These are phyloP conservation scores for Cornus florida DNA, from an alignment of 148 eudicot species.

Conservation along the genomic window DNA sequence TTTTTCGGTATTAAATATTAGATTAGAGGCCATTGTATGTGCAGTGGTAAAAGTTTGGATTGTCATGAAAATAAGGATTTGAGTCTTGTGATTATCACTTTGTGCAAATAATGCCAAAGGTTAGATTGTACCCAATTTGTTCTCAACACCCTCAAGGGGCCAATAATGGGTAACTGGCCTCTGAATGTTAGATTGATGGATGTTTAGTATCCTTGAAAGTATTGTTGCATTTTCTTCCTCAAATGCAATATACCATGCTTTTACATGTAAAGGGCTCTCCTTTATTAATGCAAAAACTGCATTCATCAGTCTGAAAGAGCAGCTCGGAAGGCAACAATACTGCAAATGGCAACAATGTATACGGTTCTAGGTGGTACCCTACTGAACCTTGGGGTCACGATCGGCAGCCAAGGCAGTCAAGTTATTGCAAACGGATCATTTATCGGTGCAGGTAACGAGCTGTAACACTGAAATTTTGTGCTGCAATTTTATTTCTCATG, in stretches of 20 bases:
- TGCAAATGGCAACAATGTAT: constrained; percentile 95
- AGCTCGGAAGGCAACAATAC: constrained; percentile 84
- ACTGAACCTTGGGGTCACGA: constrained; percentile 77
- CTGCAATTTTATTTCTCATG: background rate
- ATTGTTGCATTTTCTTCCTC: background rate
- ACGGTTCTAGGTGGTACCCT: constrained; percentile 84
- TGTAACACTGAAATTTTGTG: background rate
- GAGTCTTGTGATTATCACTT: too few relatives aligned
- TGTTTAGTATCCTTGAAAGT: background rate
- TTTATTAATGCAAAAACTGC: background rate
- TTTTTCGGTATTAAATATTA: background rate
- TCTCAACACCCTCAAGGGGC: too few relatives aligned
- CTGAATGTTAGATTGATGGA: background rate
- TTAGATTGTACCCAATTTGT: too few relatives aligned
- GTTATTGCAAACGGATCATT: constrained; percentile 73
- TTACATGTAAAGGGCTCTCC: background rate
- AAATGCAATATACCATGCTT: background rate
- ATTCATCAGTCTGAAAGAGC: constrained; percentile 87
- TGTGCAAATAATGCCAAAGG: too few relatives aligned
- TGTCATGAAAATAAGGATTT: too few relatives aligned
- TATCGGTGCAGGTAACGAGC: constrained; percentile 71
- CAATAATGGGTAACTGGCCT: background rate
- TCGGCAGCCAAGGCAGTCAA: constrained; percentile 64
- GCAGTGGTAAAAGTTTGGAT: too few relatives aligned
- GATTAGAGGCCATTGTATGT: too few relatives aligned